A percentile compares a stretch with the other conserved stretches of the same genome.
phyloP scores from a whole-genome alignment of 306 rosid genomes.

The Castanospermum australe region DNA sequence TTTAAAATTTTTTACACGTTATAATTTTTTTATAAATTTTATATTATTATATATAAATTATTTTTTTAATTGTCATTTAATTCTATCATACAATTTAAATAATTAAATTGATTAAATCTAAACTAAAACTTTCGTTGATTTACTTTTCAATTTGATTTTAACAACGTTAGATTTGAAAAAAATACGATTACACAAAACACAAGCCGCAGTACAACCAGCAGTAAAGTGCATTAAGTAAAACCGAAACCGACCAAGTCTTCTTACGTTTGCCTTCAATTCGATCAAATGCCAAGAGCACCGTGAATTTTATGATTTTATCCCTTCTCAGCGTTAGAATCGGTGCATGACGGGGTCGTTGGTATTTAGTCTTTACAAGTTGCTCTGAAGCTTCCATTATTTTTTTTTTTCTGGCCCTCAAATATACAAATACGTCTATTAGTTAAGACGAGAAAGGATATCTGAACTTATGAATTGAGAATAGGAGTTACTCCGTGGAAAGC shows the following conservation, averaged over 20 bases:
- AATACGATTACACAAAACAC: no score
- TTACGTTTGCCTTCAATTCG: background rate
- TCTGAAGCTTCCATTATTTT: background rate
- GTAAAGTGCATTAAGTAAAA: background rate
- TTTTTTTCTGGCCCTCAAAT: background rate
- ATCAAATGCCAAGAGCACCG: background rate
- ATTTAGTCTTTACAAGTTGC: background rate
- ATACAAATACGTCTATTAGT: background rate
- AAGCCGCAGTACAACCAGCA: background rate
- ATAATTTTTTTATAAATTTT: no score
- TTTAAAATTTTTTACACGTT: no score
- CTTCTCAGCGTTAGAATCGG: slow-evolving; percentile 2
- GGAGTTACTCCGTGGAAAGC: background rate
- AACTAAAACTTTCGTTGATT: no score
- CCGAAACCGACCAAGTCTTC: background rate
- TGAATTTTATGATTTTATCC: background rate
- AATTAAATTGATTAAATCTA: no score
- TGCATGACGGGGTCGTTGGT: background rate
- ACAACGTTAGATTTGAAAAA: no score
- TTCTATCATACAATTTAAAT: no score
- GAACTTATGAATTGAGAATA: no score
- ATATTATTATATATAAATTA: no score
- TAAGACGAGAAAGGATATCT: slow-evolving; percentile 18
- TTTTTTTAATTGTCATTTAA: no score
- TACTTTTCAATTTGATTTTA: no score